Evolutionary conservation across 352 stramenopile genomes (phyloP).

Genomic region (Globisporangium radiosum): DNA sequence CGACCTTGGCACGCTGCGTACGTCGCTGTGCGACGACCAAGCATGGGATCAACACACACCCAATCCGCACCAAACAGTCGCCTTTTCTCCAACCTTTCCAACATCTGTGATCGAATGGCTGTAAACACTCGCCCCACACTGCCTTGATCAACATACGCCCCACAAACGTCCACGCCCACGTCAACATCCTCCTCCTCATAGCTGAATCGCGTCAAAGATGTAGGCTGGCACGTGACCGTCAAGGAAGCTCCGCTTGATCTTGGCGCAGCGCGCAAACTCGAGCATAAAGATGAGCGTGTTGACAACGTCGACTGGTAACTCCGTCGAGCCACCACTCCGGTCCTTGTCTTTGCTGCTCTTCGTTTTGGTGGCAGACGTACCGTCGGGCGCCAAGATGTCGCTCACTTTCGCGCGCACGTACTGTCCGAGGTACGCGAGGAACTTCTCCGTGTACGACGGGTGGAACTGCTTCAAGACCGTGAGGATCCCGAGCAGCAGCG

Average conservation of each 20-base stretch:
- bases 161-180: no score
- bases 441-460: conserved; percentile 90
- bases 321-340: conserved; percentile 24
- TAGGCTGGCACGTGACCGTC: conserved; percentile 84
- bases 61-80: background rate
- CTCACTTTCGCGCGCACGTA: conserved; percentile 89
- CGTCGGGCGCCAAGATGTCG: conserved; percentile 44
- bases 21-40: no score
- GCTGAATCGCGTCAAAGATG: conserved; percentile 84
- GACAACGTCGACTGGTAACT: conserved; percentile 75
- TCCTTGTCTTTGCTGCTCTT: conserved; percentile 36
- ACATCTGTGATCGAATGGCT: no score
- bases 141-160: background rate
- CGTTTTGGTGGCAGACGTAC: background rate
- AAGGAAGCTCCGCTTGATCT: conserved; percentile 78
- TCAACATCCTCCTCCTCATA: conserved; percentile 17
- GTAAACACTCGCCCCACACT: background rate
- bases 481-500: conserved; percentile 85
- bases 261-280: conserved; percentile 77
- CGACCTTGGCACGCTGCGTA: no score
- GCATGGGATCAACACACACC: no score
- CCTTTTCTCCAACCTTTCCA: conserved; percentile 4
- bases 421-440: conserved; percentile 90
- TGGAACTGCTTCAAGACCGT: conserved; percentile 95
- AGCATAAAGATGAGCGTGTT: conserved; percentile 89